phyloP scores from a whole-genome alignment of 192 early-diverging fungal species.

The Thoreauomyces humboldtii region DNA sequence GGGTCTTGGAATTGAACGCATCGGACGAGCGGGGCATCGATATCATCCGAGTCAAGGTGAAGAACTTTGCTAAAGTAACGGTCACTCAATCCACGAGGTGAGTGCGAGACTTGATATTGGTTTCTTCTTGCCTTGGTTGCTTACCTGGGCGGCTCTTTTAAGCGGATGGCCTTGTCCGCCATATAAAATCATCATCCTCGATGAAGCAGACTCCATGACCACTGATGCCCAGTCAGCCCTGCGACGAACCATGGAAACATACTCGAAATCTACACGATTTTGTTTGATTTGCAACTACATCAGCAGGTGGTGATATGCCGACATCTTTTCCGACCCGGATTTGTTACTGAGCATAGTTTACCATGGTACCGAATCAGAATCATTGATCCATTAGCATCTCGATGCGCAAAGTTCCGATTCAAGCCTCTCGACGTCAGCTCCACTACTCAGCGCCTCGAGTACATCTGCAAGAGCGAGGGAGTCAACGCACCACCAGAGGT shows the following conservation, averaged over 20 bases:
- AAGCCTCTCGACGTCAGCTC: constrained; percentile 68
- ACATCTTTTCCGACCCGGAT: not conserved
- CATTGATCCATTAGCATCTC: constrained; percentile 89
- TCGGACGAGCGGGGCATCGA: constrained; percentile 97
- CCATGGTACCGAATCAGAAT: too few relatives aligned
- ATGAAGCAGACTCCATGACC: constrained; percentile 98
- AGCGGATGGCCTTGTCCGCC: constrained; percentile 66
- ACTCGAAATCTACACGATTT: constrained; percentile 88
- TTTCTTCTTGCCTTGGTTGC: not conserved
- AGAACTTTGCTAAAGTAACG: constrained; percentile 82
- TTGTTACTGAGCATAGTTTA: too few relatives aligned
- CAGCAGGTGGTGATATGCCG: too few relatives aligned
- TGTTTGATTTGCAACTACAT: constrained; percentile 94
- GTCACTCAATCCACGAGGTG: constrained; percentile 32
- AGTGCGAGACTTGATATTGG: not conserved
- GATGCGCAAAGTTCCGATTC: constrained; percentile 97
- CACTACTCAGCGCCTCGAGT: constrained; percentile 56
- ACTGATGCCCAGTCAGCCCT: constrained; percentile 89
- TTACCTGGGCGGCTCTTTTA: constrained; percentile 13
- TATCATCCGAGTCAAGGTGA: constrained; percentile 88
- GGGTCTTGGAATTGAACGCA: constrained; percentile 93
- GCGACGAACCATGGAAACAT: constrained; percentile 91
- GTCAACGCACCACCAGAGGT: constrained; percentile 60
- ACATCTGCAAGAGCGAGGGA: constrained; percentile 67
- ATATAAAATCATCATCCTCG: constrained; percentile 94